These are phyloP conservation scores for Aspergillus indologenus DNA, from an alignment of 495 filamentous ascomycete species.

Conservation along the genomic window DNA sequence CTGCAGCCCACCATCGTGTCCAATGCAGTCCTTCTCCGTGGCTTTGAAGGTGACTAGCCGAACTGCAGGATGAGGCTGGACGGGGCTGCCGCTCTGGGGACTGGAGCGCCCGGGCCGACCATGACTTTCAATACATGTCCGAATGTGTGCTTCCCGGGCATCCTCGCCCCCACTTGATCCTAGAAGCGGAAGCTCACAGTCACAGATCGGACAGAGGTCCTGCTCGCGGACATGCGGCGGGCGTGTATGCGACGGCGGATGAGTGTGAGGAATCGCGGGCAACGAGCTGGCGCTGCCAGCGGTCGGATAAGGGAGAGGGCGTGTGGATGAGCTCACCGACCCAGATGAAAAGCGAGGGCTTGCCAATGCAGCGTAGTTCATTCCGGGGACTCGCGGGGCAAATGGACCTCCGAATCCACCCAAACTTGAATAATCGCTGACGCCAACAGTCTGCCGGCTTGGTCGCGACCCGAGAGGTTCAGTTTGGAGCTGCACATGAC, in stretches of 20 bases:
- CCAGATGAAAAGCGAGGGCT: constrained; percentile 7
- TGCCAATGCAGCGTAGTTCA: constrained; percentile 19
- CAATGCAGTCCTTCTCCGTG: constrained; percentile 88
- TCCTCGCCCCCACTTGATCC: constrained; percentile 56
- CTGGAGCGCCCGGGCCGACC: constrained; percentile 22
- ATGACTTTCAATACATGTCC: constrained; percentile 62
- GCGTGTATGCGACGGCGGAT: constrained; percentile 25
- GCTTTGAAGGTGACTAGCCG: constrained; percentile 72
- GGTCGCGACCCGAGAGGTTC: constrained; percentile 16
- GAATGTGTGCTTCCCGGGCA: constrained; percentile 72
- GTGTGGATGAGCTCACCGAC: constrained; percentile 18
- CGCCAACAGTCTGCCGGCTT: constrained; percentile 25
- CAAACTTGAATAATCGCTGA: constrained; percentile 20
- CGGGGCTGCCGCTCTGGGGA: constrained; percentile 20
- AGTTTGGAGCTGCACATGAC: constrained; percentile 6
- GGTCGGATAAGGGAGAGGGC: constrained; percentile 13
- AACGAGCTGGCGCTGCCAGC: constrained; percentile 4
- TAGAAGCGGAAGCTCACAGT: constrained; percentile 67
- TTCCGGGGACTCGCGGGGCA: constrained; percentile 17
- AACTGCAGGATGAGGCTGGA: constrained; percentile 22
- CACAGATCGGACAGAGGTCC: constrained; percentile 90
- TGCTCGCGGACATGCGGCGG: constrained; percentile 59
- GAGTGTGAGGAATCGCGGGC: constrained; percentile 15
- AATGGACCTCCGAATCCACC: constrained; percentile 16
- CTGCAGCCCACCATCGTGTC: constrained; percentile 52